Conservation (phyloP, 2,329 filamentous ascomycete species). For the Penicillium sp. region DNA sequence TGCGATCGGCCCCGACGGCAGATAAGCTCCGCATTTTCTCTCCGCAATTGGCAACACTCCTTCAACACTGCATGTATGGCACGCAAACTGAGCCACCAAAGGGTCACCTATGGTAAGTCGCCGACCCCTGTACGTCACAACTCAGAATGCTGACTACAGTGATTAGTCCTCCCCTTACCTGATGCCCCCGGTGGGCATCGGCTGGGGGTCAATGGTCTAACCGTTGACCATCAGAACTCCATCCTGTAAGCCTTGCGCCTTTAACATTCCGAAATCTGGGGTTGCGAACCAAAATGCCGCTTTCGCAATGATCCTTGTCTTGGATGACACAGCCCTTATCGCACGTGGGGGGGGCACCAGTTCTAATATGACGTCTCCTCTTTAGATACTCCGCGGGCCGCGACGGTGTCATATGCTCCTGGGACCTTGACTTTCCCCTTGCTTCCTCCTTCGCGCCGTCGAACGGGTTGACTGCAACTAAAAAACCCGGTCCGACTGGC, state of each 20-base stretch:
- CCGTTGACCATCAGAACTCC: conserved; percentile 77
- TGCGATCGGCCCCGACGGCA: conserved; percentile 23
- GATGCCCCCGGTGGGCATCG: conserved; percentile 81
- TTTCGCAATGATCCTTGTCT: not conserved
- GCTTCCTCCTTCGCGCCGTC: conserved; percentile 27
- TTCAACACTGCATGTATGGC: conserved; percentile 54
- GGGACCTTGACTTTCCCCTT: conserved; percentile 66
- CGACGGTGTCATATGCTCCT: conserved; percentile 93
- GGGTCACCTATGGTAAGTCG: conserved; percentile 68
- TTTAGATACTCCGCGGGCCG: conserved; percentile 89
- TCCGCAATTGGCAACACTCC: conserved; percentile 28
- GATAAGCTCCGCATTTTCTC: conserved; percentile 34
- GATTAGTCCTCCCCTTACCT: conserved; percentile 68
- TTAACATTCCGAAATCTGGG: not conserved
- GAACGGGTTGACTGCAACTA: conserved; percentile 21
- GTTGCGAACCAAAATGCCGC: not conserved
- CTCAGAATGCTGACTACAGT: conserved; percentile 10
- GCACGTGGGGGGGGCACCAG: conserved; percentile 15
- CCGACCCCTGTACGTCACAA: not conserved
- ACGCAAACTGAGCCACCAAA: conserved; percentile 66
- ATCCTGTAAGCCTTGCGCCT: conserved; percentile 69
- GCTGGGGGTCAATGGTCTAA: conserved; percentile 91
- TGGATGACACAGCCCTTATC: not conserved
- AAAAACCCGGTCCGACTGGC: conserved; percentile 47
- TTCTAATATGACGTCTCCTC: conserved; percentile 22